A percentile compares a stretch with the other conserved stretches of the same genome.
Evolutionary conservation across 306 rosid genomes (phyloP).

Genomic region (Dryas alaskensis): DNA sequence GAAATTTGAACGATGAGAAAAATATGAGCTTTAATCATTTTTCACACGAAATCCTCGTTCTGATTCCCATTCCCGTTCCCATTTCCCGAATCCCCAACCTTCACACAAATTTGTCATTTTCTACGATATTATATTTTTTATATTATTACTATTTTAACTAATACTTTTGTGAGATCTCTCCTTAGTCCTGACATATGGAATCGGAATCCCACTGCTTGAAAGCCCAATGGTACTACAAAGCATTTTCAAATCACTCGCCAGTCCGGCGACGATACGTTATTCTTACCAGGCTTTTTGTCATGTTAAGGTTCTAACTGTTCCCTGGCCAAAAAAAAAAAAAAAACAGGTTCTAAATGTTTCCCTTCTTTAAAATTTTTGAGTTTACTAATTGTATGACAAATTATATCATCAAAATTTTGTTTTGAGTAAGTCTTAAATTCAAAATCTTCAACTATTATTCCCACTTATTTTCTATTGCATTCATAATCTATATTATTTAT

Average conservation of each 20-base stretch:
- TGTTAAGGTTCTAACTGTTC: not conserved
- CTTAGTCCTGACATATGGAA: conserved; percentile 26
- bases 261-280: not conserved
- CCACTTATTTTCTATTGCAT: no score
- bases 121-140: not conserved
- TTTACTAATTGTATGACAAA: no score
- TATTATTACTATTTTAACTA: not conserved
- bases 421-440: no score
- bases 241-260: conserved; percentile 14
- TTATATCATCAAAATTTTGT: no score
- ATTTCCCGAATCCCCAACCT: not conserved
- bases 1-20: no score
- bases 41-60: not conserved
- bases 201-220: conserved; percentile 30
- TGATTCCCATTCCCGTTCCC: no score
- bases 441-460: no score
- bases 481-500: no score
- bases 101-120: not conserved
- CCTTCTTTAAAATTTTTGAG: no score
- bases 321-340: no score
- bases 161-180: not conserved
- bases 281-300: not conserved
- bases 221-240: not conserved
- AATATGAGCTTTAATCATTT: not conserved
- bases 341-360: no score